These are phyloP conservation scores for Aspergillus avenaceus DNA, from an alignment of 495 filamentous ascomycete genomes.

Conservation along the genomic window DNA sequence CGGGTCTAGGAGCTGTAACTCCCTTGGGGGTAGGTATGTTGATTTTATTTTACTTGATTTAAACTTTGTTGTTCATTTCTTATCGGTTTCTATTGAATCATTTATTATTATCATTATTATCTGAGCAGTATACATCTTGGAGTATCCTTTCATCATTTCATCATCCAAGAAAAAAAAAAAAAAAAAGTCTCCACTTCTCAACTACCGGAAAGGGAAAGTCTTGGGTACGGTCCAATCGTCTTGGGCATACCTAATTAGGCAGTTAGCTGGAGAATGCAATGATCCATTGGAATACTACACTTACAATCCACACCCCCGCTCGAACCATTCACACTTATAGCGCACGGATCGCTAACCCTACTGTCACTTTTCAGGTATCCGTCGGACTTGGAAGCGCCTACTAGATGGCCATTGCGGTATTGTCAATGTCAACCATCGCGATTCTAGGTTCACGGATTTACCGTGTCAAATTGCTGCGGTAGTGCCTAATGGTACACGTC, in stretches of 20 bases:
- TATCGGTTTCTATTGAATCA: not conserved
- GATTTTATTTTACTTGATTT: not conserved
- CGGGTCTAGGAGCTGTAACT: constrained; percentile 88
- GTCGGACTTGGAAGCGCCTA: constrained; percentile 74
- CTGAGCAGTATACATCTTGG: not conserved
- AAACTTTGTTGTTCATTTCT: too few relatives aligned
- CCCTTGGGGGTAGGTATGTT: constrained; percentile 75
- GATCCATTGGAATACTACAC: too few relatives aligned
- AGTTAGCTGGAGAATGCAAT: constrained; percentile 11
- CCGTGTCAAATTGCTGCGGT: constrained; percentile 82
- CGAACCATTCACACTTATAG: not conserved
- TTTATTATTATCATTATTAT: not conserved
- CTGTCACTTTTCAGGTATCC: constrained; percentile 50
- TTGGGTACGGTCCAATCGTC: not conserved
- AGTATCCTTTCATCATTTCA: too few relatives aligned
- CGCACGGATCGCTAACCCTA: constrained; percentile 1
- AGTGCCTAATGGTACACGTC: constrained; percentile 59
- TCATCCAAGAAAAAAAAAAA: too few relatives aligned
- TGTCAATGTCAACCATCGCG: constrained; percentile 58
- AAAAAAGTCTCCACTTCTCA: constrained; percentile 18
- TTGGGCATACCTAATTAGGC: constrained; percentile 12
- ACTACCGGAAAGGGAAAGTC: constrained; percentile 21
- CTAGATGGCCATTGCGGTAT: constrained; percentile 77
- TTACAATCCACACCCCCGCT: not conserved
- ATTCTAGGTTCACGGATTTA: constrained; percentile 59